Evolutionary conservation across 371 early-diverging fungal species (phyloP), one percentile per base, ranked within the genome.

Genomic region (Mucor plumbeus): DNA sequence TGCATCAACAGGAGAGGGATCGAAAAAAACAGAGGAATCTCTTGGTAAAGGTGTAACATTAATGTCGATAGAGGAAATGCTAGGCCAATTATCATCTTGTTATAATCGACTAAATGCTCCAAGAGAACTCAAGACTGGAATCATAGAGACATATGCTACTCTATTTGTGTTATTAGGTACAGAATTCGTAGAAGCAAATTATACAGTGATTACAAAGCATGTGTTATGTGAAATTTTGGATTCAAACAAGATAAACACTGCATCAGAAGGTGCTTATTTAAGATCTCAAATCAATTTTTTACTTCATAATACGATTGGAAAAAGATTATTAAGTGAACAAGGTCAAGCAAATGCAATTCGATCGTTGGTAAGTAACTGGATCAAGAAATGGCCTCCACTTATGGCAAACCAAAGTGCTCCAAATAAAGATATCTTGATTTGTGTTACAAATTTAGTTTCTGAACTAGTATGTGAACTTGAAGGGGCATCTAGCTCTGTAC

Each of bases 121-220:
- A 1, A 84, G 91, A 14, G 95, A 96, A 39, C 81, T 88, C 17
- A 88, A 92, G 0, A 86, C 93, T 0, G 95, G 95, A 7, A 76
- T 96, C 1, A 78, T 93, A 11, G 95, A 96, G 67, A 85, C 91
- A 0, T 95, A 95, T 76, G 89, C 92, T 0, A 84, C 87, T 1
- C 68, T 95, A 5, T 88, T 95, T 63, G 79, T 88, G 17, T 76
- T 85, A 59, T 79, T 95, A 0, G 97, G 96, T 4, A 73, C 89
- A 0, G 75, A 76, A 3, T 88, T 88, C 57, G 88, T 95, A 7
- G 96, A 94, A 69, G 56, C 81, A 5, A 85, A 98, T 64, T 96
- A 95, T 73, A 67, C 86, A 0, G 55, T 72, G 0, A 89, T 97
- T 56, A 73, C 87, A 15, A 86, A 81, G 53, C 94, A 94, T 65